phyloP scores from a whole-genome alignment of 2,329 filamentous ascomycete genomes.

The Penicillium decumbens region DNA sequence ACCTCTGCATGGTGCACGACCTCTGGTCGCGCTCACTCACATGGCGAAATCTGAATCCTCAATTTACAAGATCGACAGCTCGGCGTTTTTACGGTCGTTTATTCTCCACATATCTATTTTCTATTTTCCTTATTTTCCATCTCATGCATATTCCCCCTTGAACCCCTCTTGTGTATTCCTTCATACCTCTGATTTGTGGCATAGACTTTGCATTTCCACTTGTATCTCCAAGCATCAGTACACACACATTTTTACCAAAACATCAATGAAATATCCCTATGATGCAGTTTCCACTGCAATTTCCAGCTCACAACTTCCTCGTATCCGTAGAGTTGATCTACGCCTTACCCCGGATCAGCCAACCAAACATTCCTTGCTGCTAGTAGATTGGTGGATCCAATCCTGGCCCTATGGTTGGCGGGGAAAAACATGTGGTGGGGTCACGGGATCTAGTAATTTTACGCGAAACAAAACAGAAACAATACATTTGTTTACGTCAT shows the following conservation, averaged over 20 bases:
- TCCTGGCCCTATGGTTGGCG: background rate
- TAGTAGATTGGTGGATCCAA: background rate
- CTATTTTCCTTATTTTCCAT: conserved; percentile 1
- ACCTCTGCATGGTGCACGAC: conserved; percentile 16
- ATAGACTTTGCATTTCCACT: conserved; percentile 8
- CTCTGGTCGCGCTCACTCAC: conserved; percentile 2
- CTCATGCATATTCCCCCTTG: conserved; percentile 7
- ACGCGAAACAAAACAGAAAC: background rate
- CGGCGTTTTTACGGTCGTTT: conserved; percentile 6
- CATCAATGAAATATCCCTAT: background rate
- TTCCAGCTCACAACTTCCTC: background rate
- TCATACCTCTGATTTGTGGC: conserved; percentile 5
- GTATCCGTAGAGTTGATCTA: background rate
- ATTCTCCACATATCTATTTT: conserved; percentile 5
- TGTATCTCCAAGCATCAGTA: background rate
- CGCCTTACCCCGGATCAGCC: background rate
- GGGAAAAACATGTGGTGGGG: conserved; percentile 13
- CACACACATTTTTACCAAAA: background rate
- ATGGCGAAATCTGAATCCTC: conserved; percentile 9
- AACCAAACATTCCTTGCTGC: background rate
- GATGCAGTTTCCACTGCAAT: conserved; percentile 1
- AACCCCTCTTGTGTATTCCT: background rate
- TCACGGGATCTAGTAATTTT: conserved; percentile 8
- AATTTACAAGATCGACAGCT: conserved; percentile 8
- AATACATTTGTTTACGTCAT: conserved; percentile 7